Conservation (phyloP, 441 rosid species). For the Populus hybrid region DNA sequence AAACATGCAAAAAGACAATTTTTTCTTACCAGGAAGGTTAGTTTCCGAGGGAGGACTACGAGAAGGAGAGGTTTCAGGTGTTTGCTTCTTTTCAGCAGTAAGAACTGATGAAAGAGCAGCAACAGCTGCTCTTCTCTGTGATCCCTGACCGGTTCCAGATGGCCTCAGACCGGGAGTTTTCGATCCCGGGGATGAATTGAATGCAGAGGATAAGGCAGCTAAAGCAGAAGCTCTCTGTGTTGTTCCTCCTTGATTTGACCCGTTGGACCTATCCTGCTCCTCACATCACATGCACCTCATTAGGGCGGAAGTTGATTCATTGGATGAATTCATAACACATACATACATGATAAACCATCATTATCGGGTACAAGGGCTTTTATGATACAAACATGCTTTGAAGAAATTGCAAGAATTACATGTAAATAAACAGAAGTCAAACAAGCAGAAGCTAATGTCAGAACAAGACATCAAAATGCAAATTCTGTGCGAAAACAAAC, state of each 20-base stretch:
- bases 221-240: constrained; percentile 98
- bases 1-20: constrained; percentile 1
- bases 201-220: constrained; percentile 89
- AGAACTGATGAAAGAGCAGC: constrained; percentile 98
- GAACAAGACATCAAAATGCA: background rate
- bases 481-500: background rate
- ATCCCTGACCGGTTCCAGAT: constrained; percentile 51
- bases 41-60: constrained; percentile 58
- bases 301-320: constrained; percentile 1
- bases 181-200: constrained; percentile 51
- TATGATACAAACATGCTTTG: background rate
- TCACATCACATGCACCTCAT: constrained; percentile 9
- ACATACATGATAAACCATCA: background rate
- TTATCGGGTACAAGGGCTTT: background rate
- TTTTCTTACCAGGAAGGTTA: constrained; percentile 43
- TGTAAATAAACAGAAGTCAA: background rate
- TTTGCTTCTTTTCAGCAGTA: constrained; percentile 71
- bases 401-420: no score
- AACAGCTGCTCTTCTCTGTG: constrained; percentile 98
- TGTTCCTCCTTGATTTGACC: constrained; percentile 63
- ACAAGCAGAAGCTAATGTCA: background rate
- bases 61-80: constrained; percentile 68
- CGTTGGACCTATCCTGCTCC: constrained; percentile 62
- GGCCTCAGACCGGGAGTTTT: constrained; percentile 51
- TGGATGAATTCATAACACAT: background rate